Percentiles rank a stretch among this genome's conserved stretches.
Conservation (phyloP, 495 filamentous ascomycete genomes). For the Pseudotulostoma volvatum region DNA sequence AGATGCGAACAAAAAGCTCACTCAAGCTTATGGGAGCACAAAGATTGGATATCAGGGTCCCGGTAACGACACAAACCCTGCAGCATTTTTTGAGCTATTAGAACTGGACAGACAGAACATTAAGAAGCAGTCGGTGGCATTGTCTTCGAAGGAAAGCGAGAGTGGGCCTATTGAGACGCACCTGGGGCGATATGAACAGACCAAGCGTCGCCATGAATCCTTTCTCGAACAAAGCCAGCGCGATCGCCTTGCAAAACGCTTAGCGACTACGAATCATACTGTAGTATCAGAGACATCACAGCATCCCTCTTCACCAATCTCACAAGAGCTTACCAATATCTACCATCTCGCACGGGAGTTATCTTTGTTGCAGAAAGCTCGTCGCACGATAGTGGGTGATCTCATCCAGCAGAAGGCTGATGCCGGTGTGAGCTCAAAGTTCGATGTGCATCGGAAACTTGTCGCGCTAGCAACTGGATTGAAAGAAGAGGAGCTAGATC, state of each 20-base stretch:
- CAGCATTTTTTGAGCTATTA: constrained; percentile 27
- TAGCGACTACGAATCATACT: constrained; percentile 1
- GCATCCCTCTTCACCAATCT: constrained; percentile 5
- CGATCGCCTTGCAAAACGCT: constrained; percentile 14
- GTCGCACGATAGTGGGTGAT: constrained; percentile 25
- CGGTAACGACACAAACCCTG: constrained; percentile 26
- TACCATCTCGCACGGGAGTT: constrained; percentile 25
- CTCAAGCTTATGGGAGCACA: constrained; percentile 24
- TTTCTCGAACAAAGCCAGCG: constrained; percentile 28
- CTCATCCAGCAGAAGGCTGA: constrained; percentile 32
- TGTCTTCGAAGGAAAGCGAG: constrained; percentile 19
- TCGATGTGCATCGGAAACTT: constrained; percentile 35
- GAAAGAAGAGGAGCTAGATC: constrained; percentile 34
- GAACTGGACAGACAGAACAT: constrained; percentile 30
- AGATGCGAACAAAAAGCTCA: constrained; percentile 29
- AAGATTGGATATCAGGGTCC: constrained; percentile 22
- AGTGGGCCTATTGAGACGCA: constrained; percentile 17
- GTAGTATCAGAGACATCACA: not conserved
- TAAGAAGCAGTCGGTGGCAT: constrained; percentile 14
- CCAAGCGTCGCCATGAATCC: constrained; percentile 21
- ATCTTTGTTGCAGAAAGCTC: constrained; percentile 22
- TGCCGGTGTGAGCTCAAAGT: constrained; percentile 34
- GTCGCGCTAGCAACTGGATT: constrained; percentile 34
- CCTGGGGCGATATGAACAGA: constrained; percentile 20
- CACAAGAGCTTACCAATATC: constrained; percentile 14